Evolutionary conservation across 495 filamentous ascomycete species (phyloP), one percentile per base, ranked within the genome.

Genomic region (Lasiosphaeria miniovina): DNA sequence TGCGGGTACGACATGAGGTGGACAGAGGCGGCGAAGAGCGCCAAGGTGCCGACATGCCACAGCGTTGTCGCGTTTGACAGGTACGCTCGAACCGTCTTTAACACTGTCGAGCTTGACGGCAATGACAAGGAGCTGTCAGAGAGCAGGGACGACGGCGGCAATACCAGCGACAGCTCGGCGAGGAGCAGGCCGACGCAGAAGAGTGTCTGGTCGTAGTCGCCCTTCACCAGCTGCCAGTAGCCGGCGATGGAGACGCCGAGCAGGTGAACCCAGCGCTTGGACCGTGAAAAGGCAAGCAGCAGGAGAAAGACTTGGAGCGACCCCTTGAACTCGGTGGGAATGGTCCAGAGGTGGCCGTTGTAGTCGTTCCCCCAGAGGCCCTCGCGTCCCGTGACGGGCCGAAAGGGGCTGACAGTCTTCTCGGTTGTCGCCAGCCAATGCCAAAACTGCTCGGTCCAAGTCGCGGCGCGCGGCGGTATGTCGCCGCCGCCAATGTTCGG

Each of bases 291-390:
- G 17, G 54, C 46, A 12, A 57, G 15, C 40, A 61, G 11, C 4
- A 56, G 33, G 6, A 57, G 7, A 31, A 57, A 61, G 24, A 55
- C 54, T 11, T 52, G 36, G 5, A 61, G 33, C 10, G 82, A 84
- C 57, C 78, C 77, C 48, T 78, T 74, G 50, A 84, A 82, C 62
- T 86, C 83, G 36, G 83, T 74, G 0, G 83, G 82, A 36, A 86
- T 83, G 15, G 83, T 86, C 83, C 59, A 61, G 17, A 61, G 35
- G 31, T 57, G 53, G 35, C 49, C 54, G 59, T 61, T 55, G 59
- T 61, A 61, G 15, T 57, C 55, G 35, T 56, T 56, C 24, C 41
- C 34, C 45, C 80, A 84, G 0, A 84, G 71, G 54, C 82, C 38
- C 75, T 76, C 24, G 11, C 55, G 55, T 10, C 43, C 55, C 6